Conservation (phyloP, 306 rosid genomes). For the Carpinus fangiana region DNA sequence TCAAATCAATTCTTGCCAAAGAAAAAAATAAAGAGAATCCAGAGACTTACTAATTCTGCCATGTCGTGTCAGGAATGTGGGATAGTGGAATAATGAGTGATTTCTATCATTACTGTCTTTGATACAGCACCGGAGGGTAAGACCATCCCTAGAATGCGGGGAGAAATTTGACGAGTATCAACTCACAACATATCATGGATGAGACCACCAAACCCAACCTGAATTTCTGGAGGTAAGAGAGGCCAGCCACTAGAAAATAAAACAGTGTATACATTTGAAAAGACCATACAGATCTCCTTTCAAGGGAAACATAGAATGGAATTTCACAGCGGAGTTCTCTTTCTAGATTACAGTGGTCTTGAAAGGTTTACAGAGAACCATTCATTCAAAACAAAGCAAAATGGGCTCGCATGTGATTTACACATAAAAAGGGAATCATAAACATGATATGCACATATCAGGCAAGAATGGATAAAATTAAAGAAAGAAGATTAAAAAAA, state of each 20-base stretch:
- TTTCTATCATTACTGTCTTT: no score
- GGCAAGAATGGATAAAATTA: conserved; percentile 46
- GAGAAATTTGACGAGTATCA: no score
- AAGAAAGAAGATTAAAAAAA: conserved; percentile 25
- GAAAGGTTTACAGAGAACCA: conserved; percentile 39
- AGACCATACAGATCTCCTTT: not conserved
- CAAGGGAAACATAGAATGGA: no score
- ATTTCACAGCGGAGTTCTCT: not conserved
- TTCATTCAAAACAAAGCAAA: conserved; percentile 41
- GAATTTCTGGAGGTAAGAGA: not conserved
- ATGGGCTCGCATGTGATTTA: conserved; percentile 51
- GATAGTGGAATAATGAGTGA: no score
- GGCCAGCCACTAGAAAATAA: not conserved
- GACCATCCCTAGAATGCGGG: no score
- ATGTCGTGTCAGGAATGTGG: no score
- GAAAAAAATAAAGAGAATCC: no score
- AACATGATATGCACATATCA: conserved; percentile 59
- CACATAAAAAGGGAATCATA: conserved; percentile 46
- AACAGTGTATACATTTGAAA: not conserved
- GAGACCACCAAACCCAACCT: not conserved
- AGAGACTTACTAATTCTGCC: no score
- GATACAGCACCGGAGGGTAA: no score
- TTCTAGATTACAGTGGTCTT: not conserved
- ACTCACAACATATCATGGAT: no score
- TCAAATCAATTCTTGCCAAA: no score